phyloP scores from a whole-genome alignment of 2,329 filamentous ascomycete species.

The Sporothrix schenckii region DNA sequence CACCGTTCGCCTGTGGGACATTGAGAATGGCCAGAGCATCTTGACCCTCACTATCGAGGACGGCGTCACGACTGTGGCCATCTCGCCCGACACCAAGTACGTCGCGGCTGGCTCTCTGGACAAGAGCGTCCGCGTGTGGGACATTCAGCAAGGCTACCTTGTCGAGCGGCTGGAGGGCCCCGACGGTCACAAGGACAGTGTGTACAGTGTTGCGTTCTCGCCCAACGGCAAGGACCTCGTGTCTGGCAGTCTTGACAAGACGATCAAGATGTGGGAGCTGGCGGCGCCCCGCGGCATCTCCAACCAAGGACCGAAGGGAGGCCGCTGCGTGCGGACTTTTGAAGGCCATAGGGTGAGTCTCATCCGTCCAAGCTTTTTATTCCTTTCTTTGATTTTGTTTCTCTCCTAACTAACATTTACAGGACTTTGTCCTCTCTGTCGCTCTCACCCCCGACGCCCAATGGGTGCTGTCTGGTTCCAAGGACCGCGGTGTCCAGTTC shows the following conservation, averaged over 20 bases:
- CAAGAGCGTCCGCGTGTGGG: slow-evolving; percentile 98
- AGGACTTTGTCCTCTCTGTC: slow-evolving; percentile 96
- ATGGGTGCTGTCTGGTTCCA: slow-evolving; percentile 97
- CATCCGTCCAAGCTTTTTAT: not conserved
- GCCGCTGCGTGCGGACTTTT: slow-evolving; percentile 94
- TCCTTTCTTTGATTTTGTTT: not conserved
- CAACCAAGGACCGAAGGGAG: slow-evolving; percentile 72
- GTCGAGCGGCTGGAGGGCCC: slow-evolving; percentile 90
- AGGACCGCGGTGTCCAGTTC: slow-evolving; percentile 96
- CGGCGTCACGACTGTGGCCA: slow-evolving; percentile 95
- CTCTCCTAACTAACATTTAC: not conserved
- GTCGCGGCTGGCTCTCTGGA: slow-evolving; percentile 94
- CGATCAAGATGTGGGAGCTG: slow-evolving; percentile 99
- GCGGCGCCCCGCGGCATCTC: slow-evolving; percentile 69
- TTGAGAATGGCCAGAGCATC: slow-evolving; percentile 79
- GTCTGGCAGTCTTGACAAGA: slow-evolving; percentile 93
- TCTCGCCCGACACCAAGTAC: slow-evolving; percentile 91
- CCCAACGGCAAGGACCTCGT: slow-evolving; percentile 92
- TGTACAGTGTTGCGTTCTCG: slow-evolving; percentile 95
- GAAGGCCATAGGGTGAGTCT: slow-evolving; percentile 83
- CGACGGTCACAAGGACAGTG: slow-evolving; percentile 93
- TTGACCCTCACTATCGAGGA: slow-evolving; percentile 91
- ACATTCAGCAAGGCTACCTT: slow-evolving; percentile 80
- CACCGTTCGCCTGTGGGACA: slow-evolving; percentile 95
- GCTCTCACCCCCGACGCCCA: slow-evolving; percentile 90